A percentile compares a stretch with the other conserved stretches of the same genome.
Evolutionary conservation across 23 red algal genomes (phyloP).

Genomic region (Gracilariopsis chorda): DNA sequence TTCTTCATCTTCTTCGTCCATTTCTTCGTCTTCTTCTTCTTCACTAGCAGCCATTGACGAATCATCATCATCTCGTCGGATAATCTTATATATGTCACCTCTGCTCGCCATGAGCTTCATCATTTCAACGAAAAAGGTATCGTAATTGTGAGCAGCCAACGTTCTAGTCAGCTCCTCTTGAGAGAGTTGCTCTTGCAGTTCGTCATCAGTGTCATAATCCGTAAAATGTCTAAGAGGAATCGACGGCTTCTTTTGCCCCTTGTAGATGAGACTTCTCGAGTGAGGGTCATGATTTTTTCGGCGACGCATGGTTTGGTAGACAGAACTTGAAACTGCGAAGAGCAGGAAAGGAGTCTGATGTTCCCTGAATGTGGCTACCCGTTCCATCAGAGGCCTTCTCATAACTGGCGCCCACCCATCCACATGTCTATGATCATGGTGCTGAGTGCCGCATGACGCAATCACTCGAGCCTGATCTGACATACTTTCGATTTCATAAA

Average conservation of each 20-base stretch:
- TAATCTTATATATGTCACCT: slow-evolving; percentile 30
- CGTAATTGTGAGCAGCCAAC: slow-evolving; percentile 51
- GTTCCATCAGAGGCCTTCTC: background rate
- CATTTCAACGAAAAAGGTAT: slow-evolving; percentile 57
- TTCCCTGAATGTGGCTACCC: slow-evolving; percentile 16
- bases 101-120: slow-evolving; percentile 60
- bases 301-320: background rate
- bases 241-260: too few species aligned
- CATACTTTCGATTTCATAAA: slow-evolving; percentile 50
- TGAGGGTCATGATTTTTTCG: background rate
- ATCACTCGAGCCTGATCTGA: background rate
- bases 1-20: too few species aligned
- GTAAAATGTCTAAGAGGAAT: too few species aligned
- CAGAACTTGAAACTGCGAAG: slow-evolving; percentile 15
- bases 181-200: background rate
- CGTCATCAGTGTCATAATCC: slow-evolving; percentile 25
- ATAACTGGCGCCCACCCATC: background rate
- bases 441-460: background rate
- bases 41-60: background rate
- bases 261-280: too few species aligned
- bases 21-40: slow-evolving; percentile 32
- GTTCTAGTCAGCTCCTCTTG: slow-evolving; percentile 39
- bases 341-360: slow-evolving; percentile 39
- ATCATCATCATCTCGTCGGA: slow-evolving; percentile 9
- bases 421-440: background rate